Conservation (phyloP, 1,284 basidiomycete species). For the Tilletia walkeri region DNA sequence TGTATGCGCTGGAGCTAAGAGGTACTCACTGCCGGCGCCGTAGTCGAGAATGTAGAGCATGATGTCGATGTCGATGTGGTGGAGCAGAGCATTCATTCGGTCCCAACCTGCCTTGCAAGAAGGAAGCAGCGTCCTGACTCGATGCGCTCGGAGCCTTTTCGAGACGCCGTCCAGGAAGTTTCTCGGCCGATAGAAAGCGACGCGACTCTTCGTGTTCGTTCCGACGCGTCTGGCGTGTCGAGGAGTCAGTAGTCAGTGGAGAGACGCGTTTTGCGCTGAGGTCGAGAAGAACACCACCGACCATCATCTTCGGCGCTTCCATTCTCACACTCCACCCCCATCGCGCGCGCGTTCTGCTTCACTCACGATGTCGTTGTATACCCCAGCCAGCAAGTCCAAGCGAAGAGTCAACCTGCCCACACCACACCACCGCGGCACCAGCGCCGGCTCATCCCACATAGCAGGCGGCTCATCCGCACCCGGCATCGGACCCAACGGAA, state of each 20-base stretch:
- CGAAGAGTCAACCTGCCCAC: constrained; percentile 6
- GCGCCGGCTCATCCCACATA: constrained; percentile 8
- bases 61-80: not conserved
- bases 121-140: not conserved
- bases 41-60: constrained; percentile 56
- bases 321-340: not conserved
- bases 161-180: not conserved
- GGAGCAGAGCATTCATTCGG: not conserved
- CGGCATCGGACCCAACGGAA: not conserved
- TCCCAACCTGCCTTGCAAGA: not conserved
- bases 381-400: constrained; percentile 1
- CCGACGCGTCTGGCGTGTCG: not conserved
- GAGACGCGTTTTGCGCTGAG: not conserved
- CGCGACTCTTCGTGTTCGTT: not conserved
- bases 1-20: not conserved
- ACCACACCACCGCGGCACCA: constrained; percentile 10
- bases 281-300: not conserved
- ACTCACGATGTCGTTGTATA: not conserved
- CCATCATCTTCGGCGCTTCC: not conserved
- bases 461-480: not conserved
- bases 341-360: not conserved
- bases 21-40: constrained; percentile 49
- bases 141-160: constrained; percentile 14
- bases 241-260: no score
- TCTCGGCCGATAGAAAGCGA: constrained; percentile 11